Evolutionary conservation across 1,284 basidiomycete genomes (phyloP).

Genomic region (Trichosporon coremiiforme): DNA sequence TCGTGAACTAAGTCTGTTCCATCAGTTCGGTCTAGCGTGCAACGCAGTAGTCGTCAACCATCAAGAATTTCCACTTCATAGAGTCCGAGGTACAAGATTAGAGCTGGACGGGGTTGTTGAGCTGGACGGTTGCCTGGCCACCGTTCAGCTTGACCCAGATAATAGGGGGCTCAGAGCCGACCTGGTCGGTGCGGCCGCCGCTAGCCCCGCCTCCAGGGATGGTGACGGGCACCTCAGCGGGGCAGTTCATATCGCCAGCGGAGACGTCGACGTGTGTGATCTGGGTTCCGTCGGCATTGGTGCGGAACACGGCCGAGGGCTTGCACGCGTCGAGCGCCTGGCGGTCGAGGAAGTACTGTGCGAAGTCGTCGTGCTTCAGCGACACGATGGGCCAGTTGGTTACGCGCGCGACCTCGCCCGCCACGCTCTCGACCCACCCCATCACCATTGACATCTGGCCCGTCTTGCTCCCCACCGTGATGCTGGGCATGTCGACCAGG

Average conservation of each 20-base stretch:
- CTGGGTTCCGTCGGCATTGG: neutral
- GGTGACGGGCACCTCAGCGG: constrained; percentile 18
- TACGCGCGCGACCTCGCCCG: constrained; percentile 20
- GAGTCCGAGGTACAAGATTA: neutral
- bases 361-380: constrained; percentile 21
- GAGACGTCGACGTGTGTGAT: constrained; percentile 15
- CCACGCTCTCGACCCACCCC: constrained; percentile 25
- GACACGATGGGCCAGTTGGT: constrained; percentile 26
- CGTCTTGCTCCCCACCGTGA: constrained; percentile 21
- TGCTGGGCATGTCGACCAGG: constrained; percentile 19
- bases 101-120: neutral
- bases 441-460: constrained; percentile 26
- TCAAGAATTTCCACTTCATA: neutral
- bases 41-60: neutral
- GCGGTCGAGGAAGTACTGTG: constrained; percentile 25
- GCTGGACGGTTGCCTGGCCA: constrained; percentile 14
- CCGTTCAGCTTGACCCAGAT: constrained; percentile 23
- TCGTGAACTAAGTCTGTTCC: too few relatives aligned
- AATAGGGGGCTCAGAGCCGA: constrained; percentile 25
- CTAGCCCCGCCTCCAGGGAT: constrained; percentile 18
- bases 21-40: too few relatives aligned
- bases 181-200: constrained; percentile 19
- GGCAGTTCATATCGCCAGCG: constrained; percentile 20
- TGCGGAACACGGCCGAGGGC: neutral
- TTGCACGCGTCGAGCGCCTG: constrained; percentile 20